Base-by-base conservation (phyloP, 192 early-diverging fungal species). In the Coemansia sp. region DNA sequence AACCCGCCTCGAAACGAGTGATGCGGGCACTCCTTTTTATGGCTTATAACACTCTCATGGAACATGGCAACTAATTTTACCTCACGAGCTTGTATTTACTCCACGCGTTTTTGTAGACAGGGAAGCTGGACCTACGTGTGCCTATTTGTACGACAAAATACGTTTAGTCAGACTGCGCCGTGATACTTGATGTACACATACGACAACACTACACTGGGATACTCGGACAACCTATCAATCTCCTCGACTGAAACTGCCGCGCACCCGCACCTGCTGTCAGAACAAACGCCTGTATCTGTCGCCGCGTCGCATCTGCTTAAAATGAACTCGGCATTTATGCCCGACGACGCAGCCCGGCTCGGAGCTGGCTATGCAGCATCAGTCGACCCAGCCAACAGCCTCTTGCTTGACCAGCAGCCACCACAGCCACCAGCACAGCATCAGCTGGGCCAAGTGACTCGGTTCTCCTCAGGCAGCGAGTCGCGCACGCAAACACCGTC, bases 241-340 rank as follows among this genome's bases (percentile, higher is more conserved):
- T 79, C 72, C 27, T 80, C 77, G 21, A 71, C 72, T 29, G 77
- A 80, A 37, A 73, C 77, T 32, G 72, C 77, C 35, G 65, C 62
- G 10, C 66, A 57, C 24, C 49, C 58, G 4, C 75, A 65, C 47
- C 41, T 29, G 49, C 57, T 59, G 32, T 62, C 70, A 4, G 66
- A 55, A 27, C 53, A 53, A 49, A 54, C 67, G 47, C 51, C 65
- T 22, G 60, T 55, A 15, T 65, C 71, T 3, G 57, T 51, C 21
- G 64, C 54, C 9, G 43, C 70, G 41, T 23, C 63, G 25, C 57
- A 60, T 38, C 52, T 67, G 19, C 73, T 80, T n/a, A 80, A 74
- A 56, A 80, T 80, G 77, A 73, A 80, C 65, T 64, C 77, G 56
- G 67, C 77, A 32, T 80, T 80, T 43, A 65, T 74, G 23, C 49